A percentile compares a stretch with the other conserved stretches of the same genome.
Conservation (phyloP, 371 early-diverging fungal species). For the Rhizopus microsporus region DNA sequence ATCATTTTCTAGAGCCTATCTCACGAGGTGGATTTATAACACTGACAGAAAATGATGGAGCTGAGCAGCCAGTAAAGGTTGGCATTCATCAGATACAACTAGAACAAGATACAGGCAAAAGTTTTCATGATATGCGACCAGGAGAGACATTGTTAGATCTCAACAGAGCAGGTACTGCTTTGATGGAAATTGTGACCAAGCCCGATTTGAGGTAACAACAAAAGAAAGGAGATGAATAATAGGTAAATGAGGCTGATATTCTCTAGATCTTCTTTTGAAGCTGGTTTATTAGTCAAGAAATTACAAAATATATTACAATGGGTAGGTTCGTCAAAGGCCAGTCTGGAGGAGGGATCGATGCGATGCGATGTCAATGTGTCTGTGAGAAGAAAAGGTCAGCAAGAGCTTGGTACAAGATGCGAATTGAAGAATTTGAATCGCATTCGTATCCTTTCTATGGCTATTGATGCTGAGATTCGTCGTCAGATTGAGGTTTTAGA, state of each 20-base stretch:
- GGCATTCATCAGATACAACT: constrained; percentile 85
- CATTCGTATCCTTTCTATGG: constrained; percentile 68
- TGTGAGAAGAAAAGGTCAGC: constrained; percentile 52
- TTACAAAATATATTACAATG: constrained; percentile 74
- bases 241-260: not conserved
- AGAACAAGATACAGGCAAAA: constrained; percentile 94
- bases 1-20: constrained; percentile 58
- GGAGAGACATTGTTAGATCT: constrained; percentile 74
- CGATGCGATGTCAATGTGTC: constrained; percentile 94
- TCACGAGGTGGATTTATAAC: constrained; percentile 62
- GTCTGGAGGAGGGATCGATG: constrained; percentile 91
- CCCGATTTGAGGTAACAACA: constrained; percentile 69
- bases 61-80: constrained; percentile 48
- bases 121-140: constrained; percentile 64
- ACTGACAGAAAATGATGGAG: constrained; percentile 58
- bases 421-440: constrained; percentile 93
- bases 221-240: not conserved
- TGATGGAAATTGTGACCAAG: constrained; percentile 90
- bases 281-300: constrained; percentile 75
- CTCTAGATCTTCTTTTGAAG: constrained; percentile 68
- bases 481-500: constrained; percentile 72
- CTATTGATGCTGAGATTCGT: constrained; percentile 79
- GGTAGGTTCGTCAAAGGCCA: constrained; percentile 73
- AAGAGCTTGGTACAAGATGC: constrained; percentile 66
- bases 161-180: constrained; percentile 85